Conservation (phyloP, 179 eudicot species). For the Corrigiola litoralis region DNA sequence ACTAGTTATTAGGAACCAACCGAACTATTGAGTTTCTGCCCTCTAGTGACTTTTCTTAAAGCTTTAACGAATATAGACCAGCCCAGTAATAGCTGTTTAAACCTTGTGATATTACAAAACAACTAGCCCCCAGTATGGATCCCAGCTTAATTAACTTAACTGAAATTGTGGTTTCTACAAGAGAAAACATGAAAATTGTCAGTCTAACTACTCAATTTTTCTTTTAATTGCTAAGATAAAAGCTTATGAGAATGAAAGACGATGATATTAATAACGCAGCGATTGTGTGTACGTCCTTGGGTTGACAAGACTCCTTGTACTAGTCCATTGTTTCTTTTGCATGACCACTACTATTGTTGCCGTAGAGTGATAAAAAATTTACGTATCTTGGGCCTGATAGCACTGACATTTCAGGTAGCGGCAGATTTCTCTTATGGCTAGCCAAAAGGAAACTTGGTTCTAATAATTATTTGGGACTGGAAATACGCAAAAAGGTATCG, state of each 20-base stretch:
- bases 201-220: no score
- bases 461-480: conserved; percentile 84
- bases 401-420: conserved; percentile 64
- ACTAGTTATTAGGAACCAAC: not conserved
- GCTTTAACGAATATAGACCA: not conserved
- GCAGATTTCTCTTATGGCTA: conserved; percentile 93
- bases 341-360: not conserved
- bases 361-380: not conserved
- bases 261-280: no score
- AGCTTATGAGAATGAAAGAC: no score
- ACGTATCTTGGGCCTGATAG: conserved; percentile 1
- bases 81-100: not conserved
- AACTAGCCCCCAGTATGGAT: not conserved
- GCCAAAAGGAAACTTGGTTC: conserved; percentile 61
- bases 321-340: not conserved
- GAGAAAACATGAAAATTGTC: no score
- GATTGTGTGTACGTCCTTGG: no score
- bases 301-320: no score
- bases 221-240: no score
- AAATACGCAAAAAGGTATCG: conserved; percentile 82
- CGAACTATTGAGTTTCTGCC: not conserved
- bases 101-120: no score
- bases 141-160: not conserved
- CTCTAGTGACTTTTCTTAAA: not conserved
- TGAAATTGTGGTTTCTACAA: not conserved